Evolutionary conservation across 164 flowering plant genomes (phyloP), one percentile per base, ranked within the genome.

Genomic region (Santalum album): DNA sequence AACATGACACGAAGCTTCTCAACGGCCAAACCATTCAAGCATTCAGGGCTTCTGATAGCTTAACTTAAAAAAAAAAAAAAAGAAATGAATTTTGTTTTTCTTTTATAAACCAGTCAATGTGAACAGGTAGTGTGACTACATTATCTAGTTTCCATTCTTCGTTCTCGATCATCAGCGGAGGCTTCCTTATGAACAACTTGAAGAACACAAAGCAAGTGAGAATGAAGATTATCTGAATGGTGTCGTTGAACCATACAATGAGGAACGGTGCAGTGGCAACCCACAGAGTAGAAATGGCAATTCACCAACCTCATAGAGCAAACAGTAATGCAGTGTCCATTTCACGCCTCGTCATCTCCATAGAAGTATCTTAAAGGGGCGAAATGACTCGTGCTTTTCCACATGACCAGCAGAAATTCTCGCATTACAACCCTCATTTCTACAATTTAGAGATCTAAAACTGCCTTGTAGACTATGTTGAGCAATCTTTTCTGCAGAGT

Each of bases 311-410:
- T 46, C 50, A 46, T 46, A 46, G 50, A 16, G 19, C 50, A 46
- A 24, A 46, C 23, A 46, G 50, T 46, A 46, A 46, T 24, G 16
- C 50, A 46, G 19, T 46, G 50, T 46, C 50, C 50, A 46, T 46
- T 24, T n/a, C 50, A 10, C 50, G 25, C 19, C 50, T 46, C 26
- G 9, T 46, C 23, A 46, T 24, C 21, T 46, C 10, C 50, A 46
- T 24, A 16, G 50, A 46, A 46, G 25, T 24, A 24, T 24, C 50
- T 46, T 46, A 20, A 46, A 46, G 9, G 50, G 26, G 17, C 50
- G 19, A 10, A 20, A 10, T 20, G 4, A 20, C 7, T 46, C 50
- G 23, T 46, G 50, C 50, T 46, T 24, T 10, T 24, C 23, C 0
- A 20, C 15, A 9, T 24, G 50, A 20, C 22, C 50, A 6, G 50